Evolutionary conservation across 2,329 filamentous ascomycete species (phyloP).

Genomic region (Dryadomyces quercus-mongolicae): DNA sequence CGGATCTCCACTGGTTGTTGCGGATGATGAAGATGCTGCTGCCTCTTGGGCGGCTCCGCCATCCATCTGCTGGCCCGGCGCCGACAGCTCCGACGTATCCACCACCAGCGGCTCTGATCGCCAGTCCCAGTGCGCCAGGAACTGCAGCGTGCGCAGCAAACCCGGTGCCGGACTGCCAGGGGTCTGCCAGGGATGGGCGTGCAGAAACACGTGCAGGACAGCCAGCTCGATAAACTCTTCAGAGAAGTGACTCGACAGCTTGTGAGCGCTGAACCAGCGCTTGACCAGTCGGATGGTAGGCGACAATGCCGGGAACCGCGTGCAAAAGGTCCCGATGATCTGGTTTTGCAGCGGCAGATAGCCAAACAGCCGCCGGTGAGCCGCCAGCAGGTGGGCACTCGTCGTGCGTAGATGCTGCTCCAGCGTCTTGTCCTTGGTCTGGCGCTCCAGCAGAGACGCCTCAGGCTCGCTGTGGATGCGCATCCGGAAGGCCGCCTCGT

Average conservation of each 20-base stretch:
- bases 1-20: background rate
- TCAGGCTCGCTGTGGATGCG: conserved; percentile 86
- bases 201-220: conserved; percentile 64
- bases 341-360: conserved; percentile 71
- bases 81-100: conserved; percentile 46
- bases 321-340: conserved; percentile 67
- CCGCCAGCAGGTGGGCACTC: conserved; percentile 54
- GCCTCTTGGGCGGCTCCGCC: background rate
- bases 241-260: conserved; percentile 62
- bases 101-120: conserved; percentile 68
- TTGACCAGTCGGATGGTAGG: conserved; percentile 76
- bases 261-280: conserved; percentile 78
- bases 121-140: conserved; percentile 89
- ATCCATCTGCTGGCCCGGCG: conserved; percentile 28
- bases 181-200: conserved; percentile 66
- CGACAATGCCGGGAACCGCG: conserved; percentile 67
- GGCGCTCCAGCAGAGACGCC: conserved; percentile 65
- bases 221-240: conserved; percentile 80
- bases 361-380: conserved; percentile 59
- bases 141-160: conserved; percentile 67
- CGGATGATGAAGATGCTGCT: conserved; percentile 14
- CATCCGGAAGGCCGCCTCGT: conserved; percentile 65
- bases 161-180: conserved; percentile 70
- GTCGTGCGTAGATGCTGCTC: conserved; percentile 56
- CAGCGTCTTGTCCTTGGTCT: conserved; percentile 59